phyloP scores from a whole-genome alignment of 2,329 filamentous ascomycete species.

The Arthrobotrys megalospora region DNA sequence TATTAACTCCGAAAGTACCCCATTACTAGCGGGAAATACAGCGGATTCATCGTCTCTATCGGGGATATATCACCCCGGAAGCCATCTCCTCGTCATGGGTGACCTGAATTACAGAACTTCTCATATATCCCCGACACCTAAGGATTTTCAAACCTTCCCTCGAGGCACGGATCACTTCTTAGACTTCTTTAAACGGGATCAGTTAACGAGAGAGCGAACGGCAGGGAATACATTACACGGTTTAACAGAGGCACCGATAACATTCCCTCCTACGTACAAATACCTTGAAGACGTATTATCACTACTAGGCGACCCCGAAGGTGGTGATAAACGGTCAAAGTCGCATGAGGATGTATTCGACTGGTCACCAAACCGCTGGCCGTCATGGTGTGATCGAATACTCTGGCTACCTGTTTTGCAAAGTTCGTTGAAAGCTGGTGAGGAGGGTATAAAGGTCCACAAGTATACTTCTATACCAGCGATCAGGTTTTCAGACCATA shows the following conservation, averaged over 20 bases:
- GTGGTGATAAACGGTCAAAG: constrained; percentile 67
- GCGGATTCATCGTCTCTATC: constrained; percentile 20
- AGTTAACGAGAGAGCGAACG: constrained; percentile 80
- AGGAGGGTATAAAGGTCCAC: constrained; percentile 72
- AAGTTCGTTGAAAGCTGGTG: constrained; percentile 45
- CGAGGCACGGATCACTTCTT: constrained; percentile 70
- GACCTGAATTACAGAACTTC: constrained; percentile 96
- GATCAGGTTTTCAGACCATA: constrained; percentile 87
- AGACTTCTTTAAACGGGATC: constrained; percentile 78
- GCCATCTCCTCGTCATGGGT: constrained; percentile 87
- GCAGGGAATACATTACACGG: constrained; percentile 83
- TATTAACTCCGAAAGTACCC: constrained; percentile 21
- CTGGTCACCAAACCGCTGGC: constrained; percentile 87
- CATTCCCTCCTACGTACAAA: constrained; percentile 95
- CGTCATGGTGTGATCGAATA: constrained; percentile 93
- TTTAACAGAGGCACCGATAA: constrained; percentile 79
- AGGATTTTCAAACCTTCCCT: constrained; percentile 76
- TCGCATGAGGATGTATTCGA: constrained; percentile 8
- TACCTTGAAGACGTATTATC: constrained; percentile 70
- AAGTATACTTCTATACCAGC: constrained; percentile 83
- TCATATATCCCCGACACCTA: constrained; percentile 74
- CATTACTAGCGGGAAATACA: constrained; percentile 68
- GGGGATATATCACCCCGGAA: constrained; percentile 81
- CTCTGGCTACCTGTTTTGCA: constrained; percentile 75
- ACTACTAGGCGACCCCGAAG: constrained; percentile 63